Base-by-base conservation (phyloP, 2,329 filamentous ascomycete species). In the Zasmidium cellare region DNA sequence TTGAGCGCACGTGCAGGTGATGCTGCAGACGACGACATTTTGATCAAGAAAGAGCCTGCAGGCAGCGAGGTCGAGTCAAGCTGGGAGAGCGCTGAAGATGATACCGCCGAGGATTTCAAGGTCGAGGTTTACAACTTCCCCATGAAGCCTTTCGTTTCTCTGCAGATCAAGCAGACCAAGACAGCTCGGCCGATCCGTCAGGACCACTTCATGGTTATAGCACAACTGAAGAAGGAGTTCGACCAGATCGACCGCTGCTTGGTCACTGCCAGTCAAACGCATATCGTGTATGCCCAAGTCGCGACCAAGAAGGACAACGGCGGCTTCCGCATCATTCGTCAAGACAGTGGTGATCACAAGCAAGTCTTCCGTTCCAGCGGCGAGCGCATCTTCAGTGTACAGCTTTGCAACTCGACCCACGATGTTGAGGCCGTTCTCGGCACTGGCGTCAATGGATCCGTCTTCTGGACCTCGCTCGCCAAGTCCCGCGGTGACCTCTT, bases 181-280 rank as follows among this genome's bases (percentile, higher is more conserved):
- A 84, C 63, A 75, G 81, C 60, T 76, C 81, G 59, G 75, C 82
- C 87, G 2, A 87, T 97, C 73, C 87, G 88, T 38, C 86, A 91
- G 57, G 89, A 93, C 65, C 84, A 88, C 46, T 87, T 96, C 67
- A 90, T 96, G 80, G 91, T 96, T 67, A 94, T 99, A 71, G 93
- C 94, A 52, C 86, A 92, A 57, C 82, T 97, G 63, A 96, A 96
- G 82, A 97, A 97, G 78, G 92, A 96, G 3, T 97, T 97, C 69
- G 94, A 99, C 71, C 94, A 97, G 77, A 88, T 97, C 61, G 94
- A 99, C 72, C 90, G 96, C 64, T 96, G 92, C 62, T 83, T 99
- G 28, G 93, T 93, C 51, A 89, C 92, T 3, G 92, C 93, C 18
- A 93, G 91, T 23, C 87, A 91, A 70, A 89, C 88, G 59, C 96